These are phyloP conservation scores for Marsdenia floribunda DNA, from an alignment of 257 asterid genomes.

Conservation along the genomic window DNA sequence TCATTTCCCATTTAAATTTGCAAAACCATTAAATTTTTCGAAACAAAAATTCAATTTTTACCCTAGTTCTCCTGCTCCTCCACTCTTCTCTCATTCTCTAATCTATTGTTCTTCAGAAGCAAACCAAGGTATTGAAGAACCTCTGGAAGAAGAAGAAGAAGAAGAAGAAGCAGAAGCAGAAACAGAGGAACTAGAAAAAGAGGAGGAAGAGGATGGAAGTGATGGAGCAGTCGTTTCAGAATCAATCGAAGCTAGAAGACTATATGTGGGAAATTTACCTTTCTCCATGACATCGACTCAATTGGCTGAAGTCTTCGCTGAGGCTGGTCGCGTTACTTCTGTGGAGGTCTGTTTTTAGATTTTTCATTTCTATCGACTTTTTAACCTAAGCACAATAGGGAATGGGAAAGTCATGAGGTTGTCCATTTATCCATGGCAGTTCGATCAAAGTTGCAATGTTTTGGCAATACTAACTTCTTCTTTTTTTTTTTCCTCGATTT, in stretches of 20 bases:
- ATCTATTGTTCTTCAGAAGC: conserved; percentile 24
- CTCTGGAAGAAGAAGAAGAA: conserved; percentile 11
- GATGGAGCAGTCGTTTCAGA: conserved; percentile 28
- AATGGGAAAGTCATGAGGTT: background rate
- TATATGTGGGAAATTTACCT: conserved; percentile 89
- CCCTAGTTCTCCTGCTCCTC: conserved; percentile 3
- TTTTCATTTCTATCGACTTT: background rate
- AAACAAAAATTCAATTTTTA: background rate
- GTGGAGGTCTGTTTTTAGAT: conserved; percentile 50
- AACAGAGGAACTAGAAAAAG: conserved; percentile 28
- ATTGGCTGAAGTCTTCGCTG: conserved; percentile 66
- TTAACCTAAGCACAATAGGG: background rate
- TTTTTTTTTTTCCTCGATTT: background rate
- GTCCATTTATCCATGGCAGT: background rate
- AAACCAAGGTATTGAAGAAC: conserved; percentile 14
- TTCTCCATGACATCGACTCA: conserved; percentile 68
- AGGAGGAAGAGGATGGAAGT: conserved; percentile 26
- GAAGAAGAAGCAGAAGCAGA: conserved; percentile 21
- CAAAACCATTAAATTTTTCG: conserved; percentile 8
- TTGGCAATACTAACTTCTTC: conserved; percentile 9
- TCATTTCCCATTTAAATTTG: conserved; percentile 12
- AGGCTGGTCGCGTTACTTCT: conserved; percentile 74
- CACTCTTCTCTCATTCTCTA: conserved; percentile 9
- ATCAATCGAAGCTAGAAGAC: conserved; percentile 51
- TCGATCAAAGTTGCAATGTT: background rate